Evolutionary conservation across 495 filamentous ascomycete genomes (phyloP), one percentile per base, ranked within the genome.

Genomic region (Antarctomyces pellizariae): DNA sequence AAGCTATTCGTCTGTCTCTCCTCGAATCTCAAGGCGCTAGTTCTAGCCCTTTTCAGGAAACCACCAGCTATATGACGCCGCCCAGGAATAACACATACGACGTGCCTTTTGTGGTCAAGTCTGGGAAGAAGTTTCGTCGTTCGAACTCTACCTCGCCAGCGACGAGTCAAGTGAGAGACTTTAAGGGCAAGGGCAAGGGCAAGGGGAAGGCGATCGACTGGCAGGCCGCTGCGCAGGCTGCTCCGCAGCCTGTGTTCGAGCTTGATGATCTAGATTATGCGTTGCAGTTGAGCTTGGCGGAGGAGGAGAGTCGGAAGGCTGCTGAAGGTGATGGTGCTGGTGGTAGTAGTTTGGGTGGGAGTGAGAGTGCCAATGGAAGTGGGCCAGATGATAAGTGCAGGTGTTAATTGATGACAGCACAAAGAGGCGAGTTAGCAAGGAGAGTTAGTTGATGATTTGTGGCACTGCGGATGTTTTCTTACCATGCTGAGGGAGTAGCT

Each of bases 221-320:
- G n/a, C n/a, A n/a, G n/a, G n/a, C n/a, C n/a, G n/a, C n/a, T n/a
- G n/a, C n/a, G n/a, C 9, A 11, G 29, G 14, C 36, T 41, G 18
- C 41, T 36, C 26, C 32, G 27, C 25, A 28, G 28, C 36, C 31
- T 24, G 32, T 17, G 24, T 23, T 19, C 30, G 29, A 27, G 18
- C 25, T 10, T 36, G 64, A 71, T 23, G 84, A 92, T 46, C 44
- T 93, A 21, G 74, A 89, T 22, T 67, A 79, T 32, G 86, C 86
- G 2, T 49, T 93, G 31, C 67, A 72, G 44, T 48, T 93, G 16
- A 93, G 86, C 44, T 47, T 93, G 24, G 74, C 70, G 7, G 82
- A 91, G 48, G 69, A 80, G 29, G 51, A 66, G 47, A 64, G 67
- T 48, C 48, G 54, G 48, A 31, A 44, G 41, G 35, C 32, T 41